A percentile compares a stretch with the other conserved stretches of the same genome.
Conservation (phyloP, 257 asterid genomes). For the Plantago major region DNA sequence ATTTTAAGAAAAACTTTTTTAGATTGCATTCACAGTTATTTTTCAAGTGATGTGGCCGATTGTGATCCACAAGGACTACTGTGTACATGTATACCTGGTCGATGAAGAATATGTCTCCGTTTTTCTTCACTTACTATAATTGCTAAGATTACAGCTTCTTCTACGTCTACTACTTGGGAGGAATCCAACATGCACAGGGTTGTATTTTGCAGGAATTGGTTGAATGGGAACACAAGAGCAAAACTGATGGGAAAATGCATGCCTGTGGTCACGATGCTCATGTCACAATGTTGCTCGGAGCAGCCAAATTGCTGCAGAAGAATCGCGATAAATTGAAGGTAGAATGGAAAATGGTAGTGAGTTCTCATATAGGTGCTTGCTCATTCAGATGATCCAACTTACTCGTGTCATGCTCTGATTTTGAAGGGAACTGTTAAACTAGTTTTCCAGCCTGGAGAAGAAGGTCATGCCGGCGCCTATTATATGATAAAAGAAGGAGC, state of each 20-base stretch:
- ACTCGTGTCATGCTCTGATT: not conserved
- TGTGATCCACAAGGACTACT: no score
- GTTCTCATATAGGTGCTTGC: not conserved
- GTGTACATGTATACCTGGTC: no score
- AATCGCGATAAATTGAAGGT: slow-evolving; percentile 65
- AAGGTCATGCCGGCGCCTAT: slow-evolving; percentile 75
- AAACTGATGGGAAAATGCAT: slow-evolving; percentile 80
- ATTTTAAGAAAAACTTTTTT: no score
- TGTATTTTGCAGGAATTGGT: slow-evolving; percentile 60
- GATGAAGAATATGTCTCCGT: not conserved
- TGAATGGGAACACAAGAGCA: slow-evolving; percentile 93
- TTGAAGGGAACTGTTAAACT: slow-evolving; percentile 79
- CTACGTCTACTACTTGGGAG: slow-evolving; percentile 5
- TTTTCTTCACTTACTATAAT: not conserved
- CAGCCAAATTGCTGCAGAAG: slow-evolving; percentile 72
- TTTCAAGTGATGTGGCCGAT: no score
- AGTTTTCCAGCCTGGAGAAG: slow-evolving; percentile 92
- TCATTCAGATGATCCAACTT: slow-evolving; percentile 13
- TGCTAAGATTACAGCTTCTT: not conserved
- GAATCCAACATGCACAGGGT: slow-evolving; percentile 9
- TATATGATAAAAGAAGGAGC: slow-evolving; percentile 64
- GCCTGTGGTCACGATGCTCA: slow-evolving; percentile 98
- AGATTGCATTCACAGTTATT: no score
- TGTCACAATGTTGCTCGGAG: slow-evolving; percentile 90
- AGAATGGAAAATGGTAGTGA: not conserved